These are phyloP conservation scores for Paracamarosporium sp. DNA, from an alignment of 2,329 filamentous ascomycete species.

Conservation along the genomic window DNA sequence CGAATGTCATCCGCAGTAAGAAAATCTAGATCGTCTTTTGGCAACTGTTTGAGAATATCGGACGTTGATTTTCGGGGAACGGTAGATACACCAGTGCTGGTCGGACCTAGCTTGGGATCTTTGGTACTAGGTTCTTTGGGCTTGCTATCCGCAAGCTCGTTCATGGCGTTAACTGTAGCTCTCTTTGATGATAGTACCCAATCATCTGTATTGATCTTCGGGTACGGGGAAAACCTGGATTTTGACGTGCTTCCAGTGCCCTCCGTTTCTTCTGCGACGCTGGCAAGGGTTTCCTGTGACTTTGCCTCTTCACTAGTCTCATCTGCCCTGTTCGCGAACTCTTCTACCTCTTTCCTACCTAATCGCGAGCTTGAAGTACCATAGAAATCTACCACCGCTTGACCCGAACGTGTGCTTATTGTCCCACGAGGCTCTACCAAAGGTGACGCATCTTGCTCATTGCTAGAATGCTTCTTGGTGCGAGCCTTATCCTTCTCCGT, in stretches of 20 bases:
- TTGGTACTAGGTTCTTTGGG: not conserved
- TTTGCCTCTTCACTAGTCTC: not conserved
- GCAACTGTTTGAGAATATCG: constrained; percentile 39
- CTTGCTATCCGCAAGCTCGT: not conserved
- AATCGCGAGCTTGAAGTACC: not conserved
- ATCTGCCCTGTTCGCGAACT: not conserved
- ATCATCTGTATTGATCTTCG: not conserved
- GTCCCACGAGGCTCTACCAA: not conserved
- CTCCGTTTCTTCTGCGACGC: not conserved
- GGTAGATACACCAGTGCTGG: not conserved
- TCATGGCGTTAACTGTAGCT: not conserved
- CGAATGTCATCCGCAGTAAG: constrained; percentile 52
- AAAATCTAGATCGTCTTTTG: constrained; percentile 49
- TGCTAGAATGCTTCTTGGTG: not conserved
- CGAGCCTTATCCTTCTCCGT: not conserved
- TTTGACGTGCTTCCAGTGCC: not conserved
- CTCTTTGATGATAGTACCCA: not conserved
- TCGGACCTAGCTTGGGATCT: constrained; percentile 1
- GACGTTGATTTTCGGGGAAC: constrained; percentile 22
- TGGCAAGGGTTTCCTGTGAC: not conserved
- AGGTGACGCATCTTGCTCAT: not conserved
- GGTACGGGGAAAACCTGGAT: not conserved
- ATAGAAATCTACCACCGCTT: not conserved
- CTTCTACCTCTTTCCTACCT: not conserved
- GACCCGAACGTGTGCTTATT: not conserved